phyloP scores from a whole-genome alignment of 2,329 filamentous ascomycete genomes.

The Colletotrichum sp. region DNA sequence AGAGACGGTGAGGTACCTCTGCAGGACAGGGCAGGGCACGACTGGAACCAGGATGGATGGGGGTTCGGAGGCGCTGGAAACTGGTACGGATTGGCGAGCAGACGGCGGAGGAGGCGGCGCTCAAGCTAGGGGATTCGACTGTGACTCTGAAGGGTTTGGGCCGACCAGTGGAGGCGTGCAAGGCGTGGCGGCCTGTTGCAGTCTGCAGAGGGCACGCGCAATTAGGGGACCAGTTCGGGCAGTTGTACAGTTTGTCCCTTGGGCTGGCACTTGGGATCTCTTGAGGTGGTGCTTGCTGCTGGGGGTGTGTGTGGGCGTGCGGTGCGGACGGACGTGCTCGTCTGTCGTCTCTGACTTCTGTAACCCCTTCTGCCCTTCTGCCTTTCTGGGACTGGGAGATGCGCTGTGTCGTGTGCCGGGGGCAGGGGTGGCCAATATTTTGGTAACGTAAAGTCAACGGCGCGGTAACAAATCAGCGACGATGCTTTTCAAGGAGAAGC shows the following conservation, averaged over 20 bases:
- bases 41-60: not conserved
- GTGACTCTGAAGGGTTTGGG: not conserved
- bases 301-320: not conserved
- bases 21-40: not conserved
- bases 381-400: not conserved
- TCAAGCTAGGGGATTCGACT: conserved; percentile 1
- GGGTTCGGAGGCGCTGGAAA: not conserved
- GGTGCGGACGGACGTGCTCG: conserved; percentile 17
- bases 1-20: not conserved
- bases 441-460: conserved; percentile 19
- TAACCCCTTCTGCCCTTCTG: not conserved
- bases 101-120: not conserved
- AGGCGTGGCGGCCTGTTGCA: not conserved
- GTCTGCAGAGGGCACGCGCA: not conserved
- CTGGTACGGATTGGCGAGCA: not conserved
- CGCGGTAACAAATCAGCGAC: conserved; percentile 14
- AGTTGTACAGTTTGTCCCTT: not conserved
- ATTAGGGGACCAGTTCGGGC: conserved; percentile 19
- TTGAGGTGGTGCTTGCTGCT: not conserved
- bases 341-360: conserved; percentile 11
- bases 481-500: conserved; percentile 1
- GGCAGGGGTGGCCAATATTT: conserved; percentile 14
- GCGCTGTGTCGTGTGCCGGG: conserved; percentile 15
- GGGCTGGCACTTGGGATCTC: not conserved
- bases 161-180: not conserved